Evolutionary conservation across 2,329 filamentous ascomycete genomes (phyloP).

Genomic region (Cladorrhinum sp.): DNA sequence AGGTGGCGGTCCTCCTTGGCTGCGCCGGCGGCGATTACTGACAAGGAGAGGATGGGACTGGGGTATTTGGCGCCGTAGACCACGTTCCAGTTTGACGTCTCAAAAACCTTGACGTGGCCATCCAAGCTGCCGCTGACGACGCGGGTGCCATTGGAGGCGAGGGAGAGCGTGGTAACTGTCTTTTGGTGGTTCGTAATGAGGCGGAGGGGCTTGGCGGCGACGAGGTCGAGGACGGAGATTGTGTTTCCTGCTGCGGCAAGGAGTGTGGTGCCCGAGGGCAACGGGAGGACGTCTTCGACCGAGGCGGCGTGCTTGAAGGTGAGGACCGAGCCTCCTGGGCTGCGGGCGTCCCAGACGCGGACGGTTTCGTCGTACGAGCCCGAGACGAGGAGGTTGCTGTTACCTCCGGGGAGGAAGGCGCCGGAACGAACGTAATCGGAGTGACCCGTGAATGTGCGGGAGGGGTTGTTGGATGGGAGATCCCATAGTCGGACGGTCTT

Average conservation of each 20-base stretch:
- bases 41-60: constrained; percentile 81
- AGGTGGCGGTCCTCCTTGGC: constrained; percentile 84
- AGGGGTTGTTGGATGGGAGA: constrained; percentile 73
- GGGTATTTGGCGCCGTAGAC: constrained; percentile 94
- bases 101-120: constrained; percentile 95
- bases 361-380: constrained; percentile 96
- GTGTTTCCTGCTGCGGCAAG: constrained; percentile 81
- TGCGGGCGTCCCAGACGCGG: constrained; percentile 86
- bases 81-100: constrained; percentile 91
- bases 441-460: constrained; percentile 79
- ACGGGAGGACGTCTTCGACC: constrained; percentile 82
- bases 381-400: constrained; percentile 73
- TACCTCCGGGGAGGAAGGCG: constrained; percentile 74
- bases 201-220: constrained; percentile 83
- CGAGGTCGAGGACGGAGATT: constrained; percentile 87
- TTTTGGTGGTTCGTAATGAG: constrained; percentile 95
- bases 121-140: constrained; percentile 87
- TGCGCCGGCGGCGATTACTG: constrained; percentile 66
- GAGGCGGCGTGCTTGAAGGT: constrained; percentile 92
- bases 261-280: constrained; percentile 82
- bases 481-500: constrained; percentile 93
- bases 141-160: constrained; percentile 76
- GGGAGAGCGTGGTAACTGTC: constrained; percentile 83
- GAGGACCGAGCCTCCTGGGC: constrained; percentile 69
- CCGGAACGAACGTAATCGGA: constrained; percentile 88